Evolutionary conservation across 495 filamentous ascomycete genomes (phyloP), one percentile per base, ranked within the genome.

Genomic region (Neurospora africana): DNA sequence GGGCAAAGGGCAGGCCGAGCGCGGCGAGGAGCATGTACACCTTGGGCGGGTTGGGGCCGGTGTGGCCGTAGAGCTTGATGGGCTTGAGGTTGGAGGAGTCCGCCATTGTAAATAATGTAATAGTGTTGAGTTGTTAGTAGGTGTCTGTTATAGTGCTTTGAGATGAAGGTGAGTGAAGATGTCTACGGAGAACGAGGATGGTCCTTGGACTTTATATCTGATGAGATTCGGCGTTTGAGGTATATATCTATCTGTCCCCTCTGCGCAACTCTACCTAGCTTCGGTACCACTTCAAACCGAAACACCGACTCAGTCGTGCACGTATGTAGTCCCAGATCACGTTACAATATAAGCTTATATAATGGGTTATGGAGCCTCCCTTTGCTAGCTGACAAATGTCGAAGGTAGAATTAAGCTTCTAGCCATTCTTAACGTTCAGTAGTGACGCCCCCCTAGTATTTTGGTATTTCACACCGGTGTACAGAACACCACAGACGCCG

Each of bases 21-120:
- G 91, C 90, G 44, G 88, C 79, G 58, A 92, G 82, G 74, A 92
- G 68, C 41, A 90, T 87, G 74, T 82, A 81, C 17, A 92, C 87
- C 77, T 93, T 93, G 70, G 77, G 74, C 2, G 83, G 82, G 74
- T 85, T 85, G 68, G 83, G 83, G 3, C 82, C 83, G 40, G 27
- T 69, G 27, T 75, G 69, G 68, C 81, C 82, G 68, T 75, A 82
- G 67, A 79, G 36, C 53, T 75, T 80, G 76, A 84, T 81, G 21
- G 82, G 78, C 72, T 83, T 74, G 71, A 82, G 76, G 53, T 6
- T 3, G 43, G 43, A 44, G 19, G 41, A 11, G 21, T 53, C 44
- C 44, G 44, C 0, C 44, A 53, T 53, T 27, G 21, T 53, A 21
- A 44, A 10, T 27, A 13, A 30, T 35, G 58, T 53, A 3, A 35